phyloP scores from a whole-genome alignment of 1,139 yeast genomes.

The Geotrichum citri-aurantii region DNA sequence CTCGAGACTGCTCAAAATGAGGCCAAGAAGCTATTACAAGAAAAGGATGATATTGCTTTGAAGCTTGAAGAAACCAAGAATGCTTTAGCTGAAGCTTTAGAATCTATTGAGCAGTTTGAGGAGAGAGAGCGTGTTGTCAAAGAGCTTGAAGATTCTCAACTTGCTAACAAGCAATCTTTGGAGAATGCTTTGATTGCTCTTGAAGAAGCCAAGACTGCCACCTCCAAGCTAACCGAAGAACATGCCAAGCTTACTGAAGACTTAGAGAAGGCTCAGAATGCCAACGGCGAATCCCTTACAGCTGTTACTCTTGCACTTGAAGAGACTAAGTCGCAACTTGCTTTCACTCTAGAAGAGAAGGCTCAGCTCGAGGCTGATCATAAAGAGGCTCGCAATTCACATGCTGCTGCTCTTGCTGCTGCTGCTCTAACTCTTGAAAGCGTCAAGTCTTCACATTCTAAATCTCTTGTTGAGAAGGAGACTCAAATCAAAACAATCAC shows the following conservation, averaged over 20 bases:
- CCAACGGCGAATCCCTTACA: not conserved
- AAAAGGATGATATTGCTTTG: conserved; percentile 19
- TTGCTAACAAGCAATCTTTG: conserved; percentile 4
- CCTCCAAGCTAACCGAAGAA: not conserved
- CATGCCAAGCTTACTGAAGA: not conserved
- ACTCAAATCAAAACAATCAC: conserved; percentile 3
- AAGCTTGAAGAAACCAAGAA: not conserved
- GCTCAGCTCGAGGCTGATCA: conserved; percentile 19
- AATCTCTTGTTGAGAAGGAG: conserved; percentile 1
- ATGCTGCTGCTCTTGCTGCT: conserved; percentile 7
- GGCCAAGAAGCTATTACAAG: conserved; percentile 1
- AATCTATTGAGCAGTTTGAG: not conserved
- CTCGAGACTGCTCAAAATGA: not conserved
- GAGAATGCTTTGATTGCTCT: conserved; percentile 5
- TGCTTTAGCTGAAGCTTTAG: conserved; percentile 4
- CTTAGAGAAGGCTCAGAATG: not conserved
- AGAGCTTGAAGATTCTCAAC: conserved; percentile 4
- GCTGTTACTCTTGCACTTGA: conserved; percentile 3
- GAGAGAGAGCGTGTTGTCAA: not conserved
- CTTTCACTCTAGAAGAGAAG: conserved; percentile 10
- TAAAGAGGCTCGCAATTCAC: conserved; percentile 3
- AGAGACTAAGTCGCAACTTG: conserved; percentile 3
- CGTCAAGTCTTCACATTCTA: conserved; percentile 1
- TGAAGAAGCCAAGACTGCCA: conserved; percentile 4
- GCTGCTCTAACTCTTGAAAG: conserved; percentile 8